Base-by-base conservation (phyloP, 2,329 filamentous ascomycete genomes). In the Lojkania enalia region DNA sequence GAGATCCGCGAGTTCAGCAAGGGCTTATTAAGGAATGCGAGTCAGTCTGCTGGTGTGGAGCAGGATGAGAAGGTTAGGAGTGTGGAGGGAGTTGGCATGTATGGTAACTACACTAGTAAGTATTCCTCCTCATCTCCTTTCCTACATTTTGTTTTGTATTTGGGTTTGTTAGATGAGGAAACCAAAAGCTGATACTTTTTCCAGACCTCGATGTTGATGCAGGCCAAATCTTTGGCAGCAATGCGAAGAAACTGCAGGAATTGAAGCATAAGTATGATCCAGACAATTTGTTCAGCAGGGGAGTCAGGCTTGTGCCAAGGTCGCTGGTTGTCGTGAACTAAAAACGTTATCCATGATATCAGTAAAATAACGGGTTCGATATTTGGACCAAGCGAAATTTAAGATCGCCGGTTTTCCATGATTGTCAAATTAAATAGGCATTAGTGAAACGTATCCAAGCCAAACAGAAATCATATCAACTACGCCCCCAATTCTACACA, bases 181-280 rank as follows among this genome's bases (percentile, higher is more conserved):
- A 7, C 12, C 21, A 7, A 11, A 16, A 19, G 18, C 2, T 15
- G 19, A 12, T 42, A 32, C 16, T 16, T 32, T 11, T 27, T 20
- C 9, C 35, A 63, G 60, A 52, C 35, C 20, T 45, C 3, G 64
- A 66, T 35, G 60, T 60, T 2, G 52, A 52, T 2, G 60, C 63
- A 1, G 54, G 53, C 15, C 58, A 63, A 2, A 54, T 69, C 5
- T 70, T 62, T 38, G 66, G 66, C 3, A 52, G 43, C 2, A 69
- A 69, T 43, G 57, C 63, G n/a, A 58, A 57, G 47, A 55, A 55
- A 16, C 44, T 70, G 11, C 52, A 54, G 35, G 60, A 66, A 36
- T 33, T 70, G 44, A 69, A 70, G 55, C 42, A 57, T 12, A 66
- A 64, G 49, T 69, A 64, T 20, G 66, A 70, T 46, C 63, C 64